Conservation (phyloP, 345 rosid species). For the Salix exigua region DNA sequence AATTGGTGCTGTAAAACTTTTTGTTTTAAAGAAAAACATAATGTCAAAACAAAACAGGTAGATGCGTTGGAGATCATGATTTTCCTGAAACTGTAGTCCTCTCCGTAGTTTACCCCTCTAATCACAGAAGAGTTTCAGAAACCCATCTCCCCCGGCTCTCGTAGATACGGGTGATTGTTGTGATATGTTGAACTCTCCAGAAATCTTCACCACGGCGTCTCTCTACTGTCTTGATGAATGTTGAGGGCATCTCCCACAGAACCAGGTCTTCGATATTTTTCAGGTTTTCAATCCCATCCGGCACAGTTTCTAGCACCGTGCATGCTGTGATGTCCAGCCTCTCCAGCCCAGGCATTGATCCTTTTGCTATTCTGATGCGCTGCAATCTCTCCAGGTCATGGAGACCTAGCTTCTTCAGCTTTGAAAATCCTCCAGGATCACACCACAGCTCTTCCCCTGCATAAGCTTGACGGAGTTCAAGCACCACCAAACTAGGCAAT, state of each 20-base stretch:
- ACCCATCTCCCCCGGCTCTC: background rate
- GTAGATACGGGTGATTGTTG: background rate
- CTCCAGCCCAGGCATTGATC: conserved; percentile 3
- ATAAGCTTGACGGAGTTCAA: conserved; percentile 11
- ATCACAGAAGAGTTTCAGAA: background rate
- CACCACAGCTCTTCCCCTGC: conserved; percentile 6
- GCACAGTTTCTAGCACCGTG: background rate
- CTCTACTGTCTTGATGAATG: background rate
- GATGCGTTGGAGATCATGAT: background rate
- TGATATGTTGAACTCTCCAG: conserved; percentile 7
- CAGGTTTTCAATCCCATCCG: conserved; percentile 4
- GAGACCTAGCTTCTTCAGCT: background rate
- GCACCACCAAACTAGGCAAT: conserved; percentile 5
- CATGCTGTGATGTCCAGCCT: background rate
- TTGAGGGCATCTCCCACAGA: conserved; percentile 3
- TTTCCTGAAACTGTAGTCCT: background rate
- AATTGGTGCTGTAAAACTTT: no score
- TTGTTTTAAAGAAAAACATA: no score
- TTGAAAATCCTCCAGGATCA: background rate
- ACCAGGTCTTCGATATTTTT: background rate
- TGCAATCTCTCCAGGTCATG: background rate
- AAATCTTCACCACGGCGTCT: background rate
- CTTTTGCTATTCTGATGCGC: background rate
- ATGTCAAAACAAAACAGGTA: no score
- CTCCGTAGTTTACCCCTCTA: background rate